Conservation (phyloP, 306 rosid genomes). For the Malus sylvestris region DNA sequence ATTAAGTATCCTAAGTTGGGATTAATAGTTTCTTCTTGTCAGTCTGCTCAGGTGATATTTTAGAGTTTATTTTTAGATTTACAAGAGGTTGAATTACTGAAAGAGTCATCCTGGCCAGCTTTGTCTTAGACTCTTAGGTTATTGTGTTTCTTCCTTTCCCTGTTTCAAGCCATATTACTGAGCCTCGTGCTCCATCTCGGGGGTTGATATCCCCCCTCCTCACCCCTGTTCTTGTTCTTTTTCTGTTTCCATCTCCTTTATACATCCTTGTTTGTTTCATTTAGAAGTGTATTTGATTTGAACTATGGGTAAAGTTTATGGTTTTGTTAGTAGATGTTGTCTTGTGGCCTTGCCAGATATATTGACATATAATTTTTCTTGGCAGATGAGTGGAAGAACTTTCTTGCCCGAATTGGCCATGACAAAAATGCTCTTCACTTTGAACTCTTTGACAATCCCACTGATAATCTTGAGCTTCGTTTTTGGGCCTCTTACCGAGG, state of each 20-base stretch:
- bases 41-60: not conserved
- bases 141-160: not conserved
- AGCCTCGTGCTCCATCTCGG: not conserved
- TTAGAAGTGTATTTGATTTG: not conserved
- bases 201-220: not conserved
- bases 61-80: not conserved
- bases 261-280: not conserved
- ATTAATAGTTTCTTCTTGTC: not conserved
- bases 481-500: constrained; percentile 98
- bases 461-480: constrained; percentile 80
- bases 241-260: not conserved
- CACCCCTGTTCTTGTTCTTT: not conserved
- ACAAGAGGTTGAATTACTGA: not conserved
- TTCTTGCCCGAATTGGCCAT: constrained; percentile 81
- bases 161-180: not conserved
- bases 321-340: not conserved
- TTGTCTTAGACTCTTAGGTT: not conserved
- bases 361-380: constrained; percentile 1
- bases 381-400: constrained; percentile 93
- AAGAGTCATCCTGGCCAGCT: not conserved
- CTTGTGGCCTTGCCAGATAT: not conserved
- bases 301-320: not conserved
- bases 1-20: not conserved
- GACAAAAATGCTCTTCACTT: constrained; percentile 53
- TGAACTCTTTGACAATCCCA: constrained; percentile 46